A percentile compares a stretch with the other conserved stretches of the same genome.
phyloP scores from a whole-genome alignment of 2,329 filamentous ascomycete genomes.

The Pseudodiploospora longispora region DNA sequence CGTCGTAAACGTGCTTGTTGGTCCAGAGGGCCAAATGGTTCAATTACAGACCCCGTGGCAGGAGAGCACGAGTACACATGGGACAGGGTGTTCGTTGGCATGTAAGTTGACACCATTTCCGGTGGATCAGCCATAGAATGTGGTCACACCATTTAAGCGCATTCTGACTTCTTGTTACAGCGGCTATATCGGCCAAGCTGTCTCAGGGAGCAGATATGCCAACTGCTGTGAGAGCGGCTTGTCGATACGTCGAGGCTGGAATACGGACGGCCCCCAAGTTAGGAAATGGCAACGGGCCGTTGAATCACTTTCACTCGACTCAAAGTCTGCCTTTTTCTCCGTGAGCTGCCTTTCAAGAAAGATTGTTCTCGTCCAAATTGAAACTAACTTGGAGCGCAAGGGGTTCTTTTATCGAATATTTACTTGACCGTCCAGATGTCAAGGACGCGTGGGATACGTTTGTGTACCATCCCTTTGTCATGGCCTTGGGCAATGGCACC shows the following conservation, averaged over 20 bases:
- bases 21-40: slow-evolving; percentile 44
- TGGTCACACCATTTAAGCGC: background rate
- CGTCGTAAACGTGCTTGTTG: slow-evolving; percentile 71
- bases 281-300: slow-evolving; percentile 61
- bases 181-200: slow-evolving; percentile 68
- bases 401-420: slow-evolving; percentile 75
- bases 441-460: slow-evolving; percentile 64
- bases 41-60: slow-evolving; percentile 65
- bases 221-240: slow-evolving; percentile 57
- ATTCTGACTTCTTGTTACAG: slow-evolving; percentile 23
- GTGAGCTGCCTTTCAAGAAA: slow-evolving; percentile 26
- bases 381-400: slow-evolving; percentile 26
- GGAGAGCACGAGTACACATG: slow-evolving; percentile 75
- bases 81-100: slow-evolving; percentile 88
- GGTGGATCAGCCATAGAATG: background rate
- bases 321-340: slow-evolving; percentile 61
- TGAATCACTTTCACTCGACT: slow-evolving; percentile 72
- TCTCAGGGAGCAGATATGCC: slow-evolving; percentile 49
- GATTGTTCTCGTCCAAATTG: background rate
- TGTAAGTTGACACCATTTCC: slow-evolving; percentile 43
- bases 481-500: slow-evolving; percentile 65
- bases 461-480: slow-evolving; percentile 75
- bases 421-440: slow-evolving; percentile 70
- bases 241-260: slow-evolving; percentile 62
- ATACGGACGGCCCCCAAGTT: slow-evolving; percentile 57